Base-by-base conservation (phyloP, 495 filamentous ascomycete species). In the Neurospora discreta region DNA sequence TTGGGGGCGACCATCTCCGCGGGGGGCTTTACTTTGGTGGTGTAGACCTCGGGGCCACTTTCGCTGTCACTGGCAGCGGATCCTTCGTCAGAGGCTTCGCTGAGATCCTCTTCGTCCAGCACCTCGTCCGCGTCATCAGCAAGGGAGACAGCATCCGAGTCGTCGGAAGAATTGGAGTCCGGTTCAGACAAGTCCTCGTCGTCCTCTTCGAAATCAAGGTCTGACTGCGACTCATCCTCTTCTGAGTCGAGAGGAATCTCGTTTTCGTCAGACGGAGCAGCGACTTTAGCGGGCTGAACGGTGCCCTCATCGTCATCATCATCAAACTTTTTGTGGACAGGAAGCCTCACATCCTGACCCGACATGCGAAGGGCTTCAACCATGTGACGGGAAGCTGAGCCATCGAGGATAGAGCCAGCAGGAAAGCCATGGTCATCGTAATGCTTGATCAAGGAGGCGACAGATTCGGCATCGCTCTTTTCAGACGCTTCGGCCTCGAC, bases 391-490 rank as follows among this genome's bases (percentile, higher is more conserved):
- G 82, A 71, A 20, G 83, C 82, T 10, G 79, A 82, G 1, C 83
- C 82, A 16, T 80, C 82, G 18, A 81, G 72, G 44, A 87, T 84
- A 8, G 85, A 85, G 13, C 86, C 86, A 10, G 81, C 75, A 8
- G 86, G 86, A 41, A 87, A 82, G 0, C 86, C 86, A 65, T 84
- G 79, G 18, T 81, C 75, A 71, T 87, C 86, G 69, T 81, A 86
- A 70, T 82, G 77, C 69, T 78, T 80, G 67, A 81, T 72, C 36
- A 80, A 58, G 8, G 76, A 78, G 11, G 73, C 73, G 5, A 80
- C 76, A 10, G 78, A 75, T 15, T 77, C 79, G 8, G 74, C 79
- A 10, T 79, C 77, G 33, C 78, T 78, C 1, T 77, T 75, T 16
- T 75, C 72, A 11, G 46, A 52, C 18, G 44, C 4, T 30, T 71